phyloP scores from a whole-genome alignment of 2,329 filamentous ascomycete species.

The Intubia oerlemansii region DNA sequence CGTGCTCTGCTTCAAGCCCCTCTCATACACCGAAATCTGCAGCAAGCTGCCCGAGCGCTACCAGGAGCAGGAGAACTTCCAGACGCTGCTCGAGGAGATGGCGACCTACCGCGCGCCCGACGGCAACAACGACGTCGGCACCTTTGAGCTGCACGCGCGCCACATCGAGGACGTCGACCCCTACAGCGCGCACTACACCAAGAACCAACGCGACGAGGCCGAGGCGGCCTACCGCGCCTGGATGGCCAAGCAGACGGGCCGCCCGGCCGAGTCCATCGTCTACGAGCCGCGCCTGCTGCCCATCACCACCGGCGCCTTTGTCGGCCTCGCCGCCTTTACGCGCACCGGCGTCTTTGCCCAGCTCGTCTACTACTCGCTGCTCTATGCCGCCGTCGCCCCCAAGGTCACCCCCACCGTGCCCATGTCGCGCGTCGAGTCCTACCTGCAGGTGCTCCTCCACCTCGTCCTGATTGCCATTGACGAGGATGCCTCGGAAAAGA shows the following conservation, averaged over 20 bases:
- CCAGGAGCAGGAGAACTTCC: slow-evolving; percentile 74
- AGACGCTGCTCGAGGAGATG: slow-evolving; percentile 66
- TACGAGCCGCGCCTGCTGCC: slow-evolving; percentile 70
- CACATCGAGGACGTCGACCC: slow-evolving; percentile 81
- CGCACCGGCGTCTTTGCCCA: slow-evolving; percentile 71
- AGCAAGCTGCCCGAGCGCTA: slow-evolving; percentile 73
- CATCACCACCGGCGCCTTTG: slow-evolving; percentile 59
- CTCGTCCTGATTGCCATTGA: slow-evolving; percentile 66
- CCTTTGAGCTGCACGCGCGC: slow-evolving; percentile 76
- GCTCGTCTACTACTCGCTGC: slow-evolving; percentile 69
- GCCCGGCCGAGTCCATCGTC: slow-evolving; percentile 61
- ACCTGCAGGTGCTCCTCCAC: slow-evolving; percentile 79
- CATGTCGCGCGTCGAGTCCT: slow-evolving; percentile 68
- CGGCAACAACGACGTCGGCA: slow-evolving; percentile 78
- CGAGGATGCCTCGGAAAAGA: slow-evolving; percentile 41
- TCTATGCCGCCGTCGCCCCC: slow-evolving; percentile 55
- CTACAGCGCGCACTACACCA: slow-evolving; percentile 88
- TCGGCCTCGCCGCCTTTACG: slow-evolving; percentile 58
- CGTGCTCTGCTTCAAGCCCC: slow-evolving; percentile 84
- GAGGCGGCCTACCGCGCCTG: slow-evolving; percentile 74
- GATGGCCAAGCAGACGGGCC: slow-evolving; percentile 73
- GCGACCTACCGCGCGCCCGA: slow-evolving; percentile 79
- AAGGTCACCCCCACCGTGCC: slow-evolving; percentile 54
- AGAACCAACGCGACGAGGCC: slow-evolving; percentile 91
- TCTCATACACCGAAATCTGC: slow-evolving; percentile 84